Evolutionary conservation across 2,329 filamentous ascomycete genomes (phyloP), one percentile per base, ranked within the genome.

Genomic region (Ophiostoma tasmaniense): DNA sequence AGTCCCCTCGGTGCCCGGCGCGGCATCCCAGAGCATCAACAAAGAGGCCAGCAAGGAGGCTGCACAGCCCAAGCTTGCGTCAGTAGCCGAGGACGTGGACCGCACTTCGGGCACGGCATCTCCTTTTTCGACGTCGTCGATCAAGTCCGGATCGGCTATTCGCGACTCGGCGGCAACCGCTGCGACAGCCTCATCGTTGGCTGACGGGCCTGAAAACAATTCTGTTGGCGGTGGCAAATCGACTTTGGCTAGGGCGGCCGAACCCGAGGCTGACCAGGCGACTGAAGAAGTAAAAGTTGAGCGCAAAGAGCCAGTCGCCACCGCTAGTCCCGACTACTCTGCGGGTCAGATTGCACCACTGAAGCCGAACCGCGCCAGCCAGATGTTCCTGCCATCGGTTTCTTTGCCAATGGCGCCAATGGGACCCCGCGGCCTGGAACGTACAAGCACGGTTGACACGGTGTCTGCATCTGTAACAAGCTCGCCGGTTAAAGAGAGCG

Each of bases 401-500:
- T 52, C 68, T n/a, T 42, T 50, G 7, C 65, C 68, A 3, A 17
- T 62, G 17, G 62, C 62, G n/a, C 62, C 62, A 64, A 22, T 50
- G 37, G 30, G 25, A 1, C 69, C 66, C 25, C 66, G 75, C 25
- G 74, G 76, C 7, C 73, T 84, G 30, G 77, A 80, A 67, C 79
- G 82, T 2, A 77, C 79, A 33, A 75, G 78, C 7, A 83, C 81
- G 0, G 76, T 82, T 65, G 85, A 83, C 74, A 84, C 83, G 0
- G 66, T 62, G 0, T 81, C 82, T 66, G 85, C 83, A 74, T 84
- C 83, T 0, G 64, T 59, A 1, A 81, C 82, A 11, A 81, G 82
- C 8, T 80, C 83, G 0, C 83, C 86, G 37, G 81, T 88, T 70
- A 86, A 89, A 72, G 90, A 92, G 74, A 92, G 85, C 74, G 90